phyloP scores from a whole-genome alignment of 2,329 filamentous ascomycete genomes.

The Mollisiaceae sp. region DNA sequence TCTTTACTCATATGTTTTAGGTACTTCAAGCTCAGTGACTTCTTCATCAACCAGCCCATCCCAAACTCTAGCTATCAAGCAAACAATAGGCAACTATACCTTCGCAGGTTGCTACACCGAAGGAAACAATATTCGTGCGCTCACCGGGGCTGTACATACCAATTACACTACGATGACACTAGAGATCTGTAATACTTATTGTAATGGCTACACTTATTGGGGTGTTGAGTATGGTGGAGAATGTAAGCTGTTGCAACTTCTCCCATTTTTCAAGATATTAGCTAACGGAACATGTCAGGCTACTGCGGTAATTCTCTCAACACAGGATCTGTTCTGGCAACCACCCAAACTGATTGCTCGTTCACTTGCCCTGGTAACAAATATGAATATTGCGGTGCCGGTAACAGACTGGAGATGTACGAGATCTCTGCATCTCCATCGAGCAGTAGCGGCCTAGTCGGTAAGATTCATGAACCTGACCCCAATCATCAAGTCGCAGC shows the following conservation, averaged over 20 bases:
- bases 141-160: constrained; percentile 39
- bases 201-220: constrained; percentile 42
- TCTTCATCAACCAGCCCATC: constrained; percentile 26
- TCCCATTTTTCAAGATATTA: constrained; percentile 2
- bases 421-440: background rate
- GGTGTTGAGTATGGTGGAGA: constrained; percentile 46
- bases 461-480: constrained; percentile 14
- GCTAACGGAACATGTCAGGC: constrained; percentile 14
- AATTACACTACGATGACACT: constrained; percentile 28
- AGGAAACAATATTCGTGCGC: constrained; percentile 15
- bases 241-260: constrained; percentile 38
- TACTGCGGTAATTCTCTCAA: constrained; percentile 16
- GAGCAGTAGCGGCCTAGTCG: constrained; percentile 9
- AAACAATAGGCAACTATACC: constrained; percentile 49
- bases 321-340: constrained; percentile 6
- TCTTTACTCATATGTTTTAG: background rate
- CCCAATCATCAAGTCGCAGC: constrained; percentile 42
- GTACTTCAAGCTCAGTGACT: background rate
- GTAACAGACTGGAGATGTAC: constrained; percentile 2
- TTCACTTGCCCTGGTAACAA: constrained; percentile 34
- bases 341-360: constrained; percentile 29
- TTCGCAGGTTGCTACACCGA: constrained; percentile 44
- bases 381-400: constrained; percentile 41
- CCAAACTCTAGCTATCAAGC: constrained; percentile 36
- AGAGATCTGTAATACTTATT: constrained; percentile 40